Evolutionary conservation across 441 rosid genomes (phyloP), one percentile per base, ranked within the genome.

Genomic region (Jatropha podagrica): DNA sequence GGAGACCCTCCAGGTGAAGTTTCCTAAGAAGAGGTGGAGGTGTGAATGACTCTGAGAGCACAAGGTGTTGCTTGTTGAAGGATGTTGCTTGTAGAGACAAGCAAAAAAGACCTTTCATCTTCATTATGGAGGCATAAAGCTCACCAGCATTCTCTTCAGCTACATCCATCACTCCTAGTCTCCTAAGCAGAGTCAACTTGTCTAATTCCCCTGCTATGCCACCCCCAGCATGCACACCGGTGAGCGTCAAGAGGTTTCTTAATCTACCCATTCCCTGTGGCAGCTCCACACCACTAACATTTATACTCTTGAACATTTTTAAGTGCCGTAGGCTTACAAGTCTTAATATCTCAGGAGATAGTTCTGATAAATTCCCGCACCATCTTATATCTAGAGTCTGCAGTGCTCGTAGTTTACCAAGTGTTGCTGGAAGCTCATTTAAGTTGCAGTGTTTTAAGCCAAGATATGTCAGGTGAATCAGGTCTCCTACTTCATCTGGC

Each of bases 391-490:
- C 85, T 37, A 80, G 62, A 58, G 88, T 81, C 71, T 86, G 77
- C 38, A 83, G 76, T 10, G 81, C 76, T 51, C 62, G 55, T 42
- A 83, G 75, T 13, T 79, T 71, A 14, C 81, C 81, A 60, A 83
- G 46, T 7, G 73, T 65, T 52, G 60, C 74, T 42, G 84, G 84
- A 68, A 86, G 81, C 48, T 83, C 77, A 64, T 63, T 44, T 68
- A 80, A 60, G 42, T 83, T 75, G 51, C 76, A 78, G 52, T 73
- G 59, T 77, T 80, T 85, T 69, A 85, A 73, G 60, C 86, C 81
- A 60, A 86, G 83, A 79, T 81, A 85, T 40, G 83, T 63, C 69
- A 83, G 81, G 72, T 83, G 86, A 72, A 85, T 71, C 81, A 85
- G 59, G 23, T 81, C 79, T 68, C 76, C 85, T 70, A 76, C 85